Conservation (phyloP, 2,329 filamentous ascomycete species). For the Chalara sp. region DNA sequence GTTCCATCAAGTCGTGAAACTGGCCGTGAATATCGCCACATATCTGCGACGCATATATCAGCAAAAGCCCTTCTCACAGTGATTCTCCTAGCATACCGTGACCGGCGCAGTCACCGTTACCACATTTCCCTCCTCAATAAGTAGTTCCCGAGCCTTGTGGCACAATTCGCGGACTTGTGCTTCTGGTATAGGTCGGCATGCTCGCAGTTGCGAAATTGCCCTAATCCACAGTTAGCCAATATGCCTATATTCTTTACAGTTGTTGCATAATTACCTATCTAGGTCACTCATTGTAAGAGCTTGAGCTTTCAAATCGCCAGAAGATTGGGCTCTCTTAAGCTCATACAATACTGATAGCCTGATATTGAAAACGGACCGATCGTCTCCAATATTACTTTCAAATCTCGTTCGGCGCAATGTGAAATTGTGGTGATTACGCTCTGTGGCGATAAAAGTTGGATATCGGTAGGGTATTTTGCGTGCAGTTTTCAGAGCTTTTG, state of each 20-base stretch:
- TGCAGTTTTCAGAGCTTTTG: no score
- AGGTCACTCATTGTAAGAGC: conserved; percentile 73
- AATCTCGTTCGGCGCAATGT: no score
- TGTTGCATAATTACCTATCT: conserved; percentile 61
- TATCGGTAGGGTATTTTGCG: no score
- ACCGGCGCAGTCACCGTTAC: conserved; percentile 92
- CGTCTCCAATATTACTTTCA: no score
- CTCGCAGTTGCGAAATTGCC: conserved; percentile 90
- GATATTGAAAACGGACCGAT: no score
- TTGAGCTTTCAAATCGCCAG: not conserved
- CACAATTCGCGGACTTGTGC: conserved; percentile 92
- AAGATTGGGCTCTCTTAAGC: no score
- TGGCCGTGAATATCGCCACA: conserved; percentile 96
- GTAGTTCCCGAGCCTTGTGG: conserved; percentile 90
- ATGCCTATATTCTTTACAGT: not conserved
- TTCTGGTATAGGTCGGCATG: conserved; percentile 94
- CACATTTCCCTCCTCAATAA: conserved; percentile 97
- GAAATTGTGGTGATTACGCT: no score
- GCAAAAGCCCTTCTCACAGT: conserved; percentile 1
- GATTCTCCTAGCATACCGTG: conserved; percentile 49
- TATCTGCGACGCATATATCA: conserved; percentile 47
- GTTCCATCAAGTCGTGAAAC: conserved; percentile 95
- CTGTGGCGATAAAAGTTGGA: no score
- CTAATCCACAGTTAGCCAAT: conserved; percentile 39
- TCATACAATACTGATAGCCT: no score